Conservation (phyloP, 2,329 filamentous ascomycete species). For the Geosmithia morbida region DNA sequence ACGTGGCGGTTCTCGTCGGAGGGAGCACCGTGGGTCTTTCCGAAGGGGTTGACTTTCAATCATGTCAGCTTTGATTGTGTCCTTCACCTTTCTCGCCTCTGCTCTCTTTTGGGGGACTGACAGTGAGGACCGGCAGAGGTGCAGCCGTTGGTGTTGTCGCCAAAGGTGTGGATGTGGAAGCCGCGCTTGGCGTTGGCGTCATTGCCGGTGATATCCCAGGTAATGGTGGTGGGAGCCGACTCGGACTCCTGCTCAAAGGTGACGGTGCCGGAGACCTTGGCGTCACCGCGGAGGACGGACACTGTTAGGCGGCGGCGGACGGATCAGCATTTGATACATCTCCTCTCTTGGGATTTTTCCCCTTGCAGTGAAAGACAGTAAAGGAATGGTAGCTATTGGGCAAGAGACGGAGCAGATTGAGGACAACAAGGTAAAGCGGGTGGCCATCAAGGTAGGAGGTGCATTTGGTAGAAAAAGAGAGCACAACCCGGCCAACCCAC, state of each 20-base stretch:
- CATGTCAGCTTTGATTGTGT: neutral
- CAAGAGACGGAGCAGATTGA: neutral
- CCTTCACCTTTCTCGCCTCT: neutral
- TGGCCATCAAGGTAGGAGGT: too few species aligned
- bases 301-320: conserved; percentile 36
- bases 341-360: neutral
- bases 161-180: conserved; percentile 98
- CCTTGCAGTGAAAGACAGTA: neutral
- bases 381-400: neutral
- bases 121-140: conserved; percentile 96
- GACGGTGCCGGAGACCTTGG: conserved; percentile 85
- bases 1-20: conserved; percentile 78
- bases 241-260: conserved; percentile 88
- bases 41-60: conserved; percentile 74
- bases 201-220: conserved; percentile 85
- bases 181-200: conserved; percentile 93
- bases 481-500: conserved; percentile 1
- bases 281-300: conserved; percentile 94
- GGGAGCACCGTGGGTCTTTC: conserved; percentile 85
- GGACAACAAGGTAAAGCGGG: neutral
- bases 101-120: conserved; percentile 30
- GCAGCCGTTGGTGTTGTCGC: conserved; percentile 99
- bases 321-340: neutral
- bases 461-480: neutral
- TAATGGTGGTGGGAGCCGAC: conserved; percentile 67